phyloP scores from a whole-genome alignment of 768 basidiomycete genomes.

The Auricularia cornea region DNA sequence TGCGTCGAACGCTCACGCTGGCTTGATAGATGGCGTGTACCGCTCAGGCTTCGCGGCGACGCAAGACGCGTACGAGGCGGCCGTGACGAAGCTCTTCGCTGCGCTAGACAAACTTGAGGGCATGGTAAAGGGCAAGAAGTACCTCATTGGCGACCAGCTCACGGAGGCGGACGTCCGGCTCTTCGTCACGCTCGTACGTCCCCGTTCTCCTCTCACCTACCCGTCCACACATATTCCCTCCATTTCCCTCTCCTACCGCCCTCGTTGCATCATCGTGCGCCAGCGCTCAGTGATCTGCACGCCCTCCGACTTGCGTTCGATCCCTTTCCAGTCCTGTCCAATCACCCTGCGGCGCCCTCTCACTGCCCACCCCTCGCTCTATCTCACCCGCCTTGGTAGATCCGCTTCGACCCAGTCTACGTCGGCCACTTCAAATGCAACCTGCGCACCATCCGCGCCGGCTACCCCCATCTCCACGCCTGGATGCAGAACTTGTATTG shows the following conservation, averaged over 20 bases:
- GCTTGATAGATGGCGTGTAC: constrained; percentile 21
- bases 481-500: constrained; percentile 90
- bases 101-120: constrained; percentile 32
- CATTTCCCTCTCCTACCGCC: no score
- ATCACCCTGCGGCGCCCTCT: no score
- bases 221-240: no score
- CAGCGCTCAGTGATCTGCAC: no score
- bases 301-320: no score
- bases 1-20: no score
- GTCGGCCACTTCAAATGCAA: constrained; percentile 38
- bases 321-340: no score
- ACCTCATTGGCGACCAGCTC: constrained; percentile 31
- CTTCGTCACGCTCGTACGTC: constrained; percentile 31
- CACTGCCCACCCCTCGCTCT: no score
- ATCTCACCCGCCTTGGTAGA: no score
- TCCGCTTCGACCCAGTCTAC: constrained; percentile 35
- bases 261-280: not conserved
- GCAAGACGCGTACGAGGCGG: constrained; percentile 36
- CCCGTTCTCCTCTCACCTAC: not conserved
- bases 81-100: constrained; percentile 28
- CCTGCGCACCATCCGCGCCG: constrained; percentile 31
- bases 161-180: constrained; percentile 27
- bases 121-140: constrained; percentile 30
- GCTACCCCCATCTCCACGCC: constrained; percentile 33
- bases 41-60: constrained; percentile 38